Evolutionary conservation across 2,329 filamentous ascomycete genomes (phyloP).

Genomic region (Verticillium albo-atrum): DNA sequence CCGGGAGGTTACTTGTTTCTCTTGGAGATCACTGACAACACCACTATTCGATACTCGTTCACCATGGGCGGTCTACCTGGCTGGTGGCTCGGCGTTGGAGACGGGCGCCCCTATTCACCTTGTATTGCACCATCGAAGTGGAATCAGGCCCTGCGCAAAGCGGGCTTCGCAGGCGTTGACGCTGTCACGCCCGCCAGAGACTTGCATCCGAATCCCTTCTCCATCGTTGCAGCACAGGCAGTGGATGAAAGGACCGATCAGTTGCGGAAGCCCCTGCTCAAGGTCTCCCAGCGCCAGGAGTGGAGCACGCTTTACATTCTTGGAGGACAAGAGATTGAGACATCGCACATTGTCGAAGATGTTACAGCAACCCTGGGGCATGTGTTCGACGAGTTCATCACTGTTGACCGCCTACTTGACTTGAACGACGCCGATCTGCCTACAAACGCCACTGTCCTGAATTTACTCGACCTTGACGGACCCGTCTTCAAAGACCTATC

Average conservation of each 20-base stretch:
- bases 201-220: neutral
- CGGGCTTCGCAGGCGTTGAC: neutral
- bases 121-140: conserved; percentile 18
- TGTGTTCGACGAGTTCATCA: neutral
- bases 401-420: neutral
- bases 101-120: conserved; percentile 20
- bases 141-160: conserved; percentile 7
- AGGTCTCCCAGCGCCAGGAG: neutral
- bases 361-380: neutral
- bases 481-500: neutral
- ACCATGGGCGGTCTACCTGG: conserved; percentile 18
- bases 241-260: neutral
- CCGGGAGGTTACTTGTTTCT: conserved; percentile 22
- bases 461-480: neutral
- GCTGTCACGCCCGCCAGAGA: neutral
- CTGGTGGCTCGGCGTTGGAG: conserved; percentile 30
- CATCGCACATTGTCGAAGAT: neutral
- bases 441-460: neutral
- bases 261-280: neutral
- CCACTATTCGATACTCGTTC: conserved; percentile 15
- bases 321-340: neutral
- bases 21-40: conserved; percentile 2
- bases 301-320: neutral
- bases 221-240: neutral
- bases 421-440: neutral